A percentile compares a stretch with the other conserved stretches of the same genome.
Evolutionary conservation across 2,329 filamentous ascomycete species (phyloP).

Genomic region (Sordariomycetes sp.): DNA sequence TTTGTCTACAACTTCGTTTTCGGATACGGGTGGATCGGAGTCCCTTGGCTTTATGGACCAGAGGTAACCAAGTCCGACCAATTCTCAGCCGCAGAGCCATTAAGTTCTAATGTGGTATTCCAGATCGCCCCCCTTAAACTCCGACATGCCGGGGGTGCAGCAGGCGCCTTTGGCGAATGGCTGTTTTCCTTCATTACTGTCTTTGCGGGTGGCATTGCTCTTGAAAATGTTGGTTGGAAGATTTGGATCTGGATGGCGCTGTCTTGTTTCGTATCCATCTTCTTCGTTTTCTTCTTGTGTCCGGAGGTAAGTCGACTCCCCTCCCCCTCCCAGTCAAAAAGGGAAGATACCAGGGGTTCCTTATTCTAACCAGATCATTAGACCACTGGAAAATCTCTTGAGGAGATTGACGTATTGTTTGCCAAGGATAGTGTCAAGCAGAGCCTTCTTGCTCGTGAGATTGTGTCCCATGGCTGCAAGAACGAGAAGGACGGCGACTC

Average conservation of each 20-base stretch:
- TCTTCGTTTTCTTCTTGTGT: conserved; percentile 4
- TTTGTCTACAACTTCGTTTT: conserved; percentile 8
- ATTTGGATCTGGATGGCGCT: conserved; percentile 9
- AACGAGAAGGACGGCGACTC: no score
- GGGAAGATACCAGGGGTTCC: background rate
- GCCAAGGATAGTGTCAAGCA: background rate
- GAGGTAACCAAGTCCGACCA: conserved; percentile 3
- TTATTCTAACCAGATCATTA: background rate
- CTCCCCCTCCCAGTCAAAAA: background rate
- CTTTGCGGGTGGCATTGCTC: conserved; percentile 9
- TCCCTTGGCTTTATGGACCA: conserved; percentile 6
- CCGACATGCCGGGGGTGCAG: conserved; percentile 8
- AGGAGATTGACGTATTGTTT: conserved; percentile 4
- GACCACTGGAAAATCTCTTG: conserved; percentile 3
- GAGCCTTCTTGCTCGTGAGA: no score
- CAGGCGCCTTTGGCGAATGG: conserved; percentile 9
- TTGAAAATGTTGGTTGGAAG: conserved; percentile 9
- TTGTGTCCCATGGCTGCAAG: no score
- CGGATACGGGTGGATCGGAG: conserved; percentile 8
- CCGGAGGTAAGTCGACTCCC: background rate
- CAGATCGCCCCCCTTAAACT: conserved; percentile 7
- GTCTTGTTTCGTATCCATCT: conserved; percentile 5
- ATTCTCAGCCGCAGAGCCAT: no score
- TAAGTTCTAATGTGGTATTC: background rate
- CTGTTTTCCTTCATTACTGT: conserved; percentile 9